Evolutionary conservation across 2,329 filamentous ascomycete genomes (phyloP), one percentile per base, ranked within the genome.

Genomic region (Colletotrichum sp.): DNA sequence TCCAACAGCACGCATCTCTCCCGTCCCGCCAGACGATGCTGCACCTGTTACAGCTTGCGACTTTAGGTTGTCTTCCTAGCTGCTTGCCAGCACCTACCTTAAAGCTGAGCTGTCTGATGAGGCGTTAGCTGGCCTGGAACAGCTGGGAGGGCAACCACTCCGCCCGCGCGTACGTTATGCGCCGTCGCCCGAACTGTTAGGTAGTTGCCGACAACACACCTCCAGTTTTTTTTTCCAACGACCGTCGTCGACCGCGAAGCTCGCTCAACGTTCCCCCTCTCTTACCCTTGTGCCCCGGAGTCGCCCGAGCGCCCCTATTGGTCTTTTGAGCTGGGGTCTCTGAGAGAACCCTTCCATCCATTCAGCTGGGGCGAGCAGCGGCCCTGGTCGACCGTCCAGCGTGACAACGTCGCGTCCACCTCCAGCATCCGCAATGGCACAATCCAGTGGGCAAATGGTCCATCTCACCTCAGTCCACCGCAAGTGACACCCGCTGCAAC

Each of bases 401-500:
- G 27, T 49, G 70, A 62, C 66, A 57, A 32, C 30, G 34, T 39
- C 30, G 61, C 32, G 25, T 27, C 61, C 32, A 16, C 32, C 61
- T 36, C 61, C 32, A 16, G 32, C 61, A 39, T 34, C 34, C 30
- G 55, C 29, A 22, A 62, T 62, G 55, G 67, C 52, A 69, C 67
- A 69, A 44, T 69, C 30, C 67, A 62, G 22, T 64, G 44, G 67
- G 22, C 29, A 30, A 70, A 70, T 70, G 64, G 29, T 57, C 44
- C 44, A 59, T 64, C 32, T 72, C 62, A 30, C 36, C 71, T 16
- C 62, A 57, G 57, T 29, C 57, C 69, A 64, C 63, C 32, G 44
- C 63, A 67, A 65, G n/a, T 64, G 59, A 61, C 70, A 65, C 57
- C 70, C 32, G 49, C 61, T 74, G 65, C 70, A 73, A 76, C 64